Base-by-base conservation (phyloP, 345 rosid species). In the Eucalyptus erythrocorys region DNA sequence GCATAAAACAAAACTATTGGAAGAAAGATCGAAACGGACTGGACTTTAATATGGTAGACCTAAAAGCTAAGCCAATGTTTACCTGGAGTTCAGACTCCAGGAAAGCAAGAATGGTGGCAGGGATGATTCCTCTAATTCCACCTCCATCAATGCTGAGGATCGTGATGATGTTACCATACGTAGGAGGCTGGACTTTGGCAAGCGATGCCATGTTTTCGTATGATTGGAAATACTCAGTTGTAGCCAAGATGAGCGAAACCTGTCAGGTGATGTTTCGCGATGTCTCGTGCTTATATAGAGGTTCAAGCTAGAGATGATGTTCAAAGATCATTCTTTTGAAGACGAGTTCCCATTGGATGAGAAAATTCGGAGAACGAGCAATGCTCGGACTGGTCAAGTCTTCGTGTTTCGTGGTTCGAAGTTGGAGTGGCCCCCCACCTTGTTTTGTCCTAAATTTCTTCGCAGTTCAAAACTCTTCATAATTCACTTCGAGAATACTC, bases 81-180 rank as follows among this genome's bases (percentile, higher is more conserved):
- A 96, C 98, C 98, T 96, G 97, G 90, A 96, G 96, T 86, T 96
- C 91, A 68, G 95, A 93, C 90, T 96, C 97, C 42, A 95, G 96
- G 87, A 71, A 90, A 64, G 91, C 92, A 84, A 96, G 96, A 86
- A 95, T 89, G 13, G 94, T 96, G 32, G 95, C 95, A 10, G 97
- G 91, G 64, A 96, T 94, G 88, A 94, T 92, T 88, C 96, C 97
- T 89, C 95, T 86, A 43, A 96, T 88, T 40, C 96, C 97, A n/a
- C 98, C 98, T 32, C 97, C 98, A 86, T 96, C 98, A 30, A 96
- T 88, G 85, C 98, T 95, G 21, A 96, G 95, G 76, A 95, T 50
- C 12, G 98, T 94, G 32, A 94, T 89, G 19, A 95, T 94, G 8
- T 91, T 88, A n/a, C 97, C 98, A 43, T 48, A 89, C 30, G 87